phyloP scores from a whole-genome alignment of 257 asterid species.

The Lycium barbarum region DNA sequence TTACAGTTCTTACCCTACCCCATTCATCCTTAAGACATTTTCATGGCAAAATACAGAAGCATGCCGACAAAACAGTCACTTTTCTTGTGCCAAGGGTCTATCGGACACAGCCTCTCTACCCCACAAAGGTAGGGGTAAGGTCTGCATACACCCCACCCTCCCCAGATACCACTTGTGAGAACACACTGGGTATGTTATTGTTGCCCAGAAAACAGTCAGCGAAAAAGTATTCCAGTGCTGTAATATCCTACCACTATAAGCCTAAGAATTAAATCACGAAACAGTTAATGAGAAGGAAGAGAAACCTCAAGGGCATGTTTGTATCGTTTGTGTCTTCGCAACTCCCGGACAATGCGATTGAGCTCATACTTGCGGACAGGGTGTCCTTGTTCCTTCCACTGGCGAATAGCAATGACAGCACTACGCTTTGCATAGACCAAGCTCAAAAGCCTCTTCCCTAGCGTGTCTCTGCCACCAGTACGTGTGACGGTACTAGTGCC shows the following conservation, averaged over 20 bases:
- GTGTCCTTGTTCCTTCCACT: slow-evolving; percentile 91
- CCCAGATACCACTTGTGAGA: too few species aligned
- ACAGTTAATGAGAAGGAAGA: neutral
- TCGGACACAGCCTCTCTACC: too few species aligned
- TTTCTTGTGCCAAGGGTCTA: too few species aligned
- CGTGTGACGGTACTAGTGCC: slow-evolving; percentile 25
- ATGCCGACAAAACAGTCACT: neutral
- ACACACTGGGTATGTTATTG: too few species aligned
- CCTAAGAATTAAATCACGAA: neutral
- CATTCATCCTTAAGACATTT: neutral
- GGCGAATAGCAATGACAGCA: slow-evolving; percentile 71
- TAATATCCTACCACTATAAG: neutral
- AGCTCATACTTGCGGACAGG: slow-evolving; percentile 76
- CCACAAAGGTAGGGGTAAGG: too few species aligned
- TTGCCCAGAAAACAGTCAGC: neutral
- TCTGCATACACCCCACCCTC: too few species aligned
- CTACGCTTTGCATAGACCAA: slow-evolving; percentile 76
- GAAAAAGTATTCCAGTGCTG: slow-evolving; percentile 9
- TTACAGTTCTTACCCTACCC: neutral
- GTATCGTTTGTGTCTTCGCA: slow-evolving; percentile 74
- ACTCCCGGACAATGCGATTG: slow-evolving; percentile 88
- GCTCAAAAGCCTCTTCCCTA: slow-evolving; percentile 72
- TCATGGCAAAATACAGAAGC: slow-evolving; percentile 1
- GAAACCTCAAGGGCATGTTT: slow-evolving; percentile 92
- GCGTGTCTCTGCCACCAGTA: slow-evolving; percentile 60